Evolutionary conservation across 768 basidiomycete species (phyloP).

Genomic region (Leccinum variicolor): DNA sequence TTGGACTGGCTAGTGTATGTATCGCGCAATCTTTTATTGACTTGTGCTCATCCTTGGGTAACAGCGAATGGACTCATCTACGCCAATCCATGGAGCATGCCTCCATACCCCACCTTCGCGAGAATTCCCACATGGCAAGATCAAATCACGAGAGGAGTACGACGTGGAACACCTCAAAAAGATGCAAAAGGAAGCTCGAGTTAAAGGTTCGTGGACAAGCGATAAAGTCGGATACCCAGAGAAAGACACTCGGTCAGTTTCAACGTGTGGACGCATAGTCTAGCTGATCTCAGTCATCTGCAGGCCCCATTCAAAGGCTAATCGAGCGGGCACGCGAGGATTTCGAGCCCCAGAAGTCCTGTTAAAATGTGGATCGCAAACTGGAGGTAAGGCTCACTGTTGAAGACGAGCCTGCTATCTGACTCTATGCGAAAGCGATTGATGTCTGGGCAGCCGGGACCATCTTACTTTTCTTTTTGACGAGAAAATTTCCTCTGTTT

Average conservation of each 20-base stretch:
- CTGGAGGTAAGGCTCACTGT: constrained; percentile 61
- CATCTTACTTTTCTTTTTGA: constrained; percentile 90
- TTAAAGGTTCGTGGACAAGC: constrained; percentile 48
- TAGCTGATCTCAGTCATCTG: not conserved
- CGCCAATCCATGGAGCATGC: constrained; percentile 54
- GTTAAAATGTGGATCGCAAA: constrained; percentile 90
- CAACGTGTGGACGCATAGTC: not conserved
- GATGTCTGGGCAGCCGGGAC: constrained; percentile 96
- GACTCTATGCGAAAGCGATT: constrained; percentile 57
- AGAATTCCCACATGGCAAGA: constrained; percentile 67
- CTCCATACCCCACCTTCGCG: constrained; percentile 69
- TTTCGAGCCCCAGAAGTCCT: constrained; percentile 97
- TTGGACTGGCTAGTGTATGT: constrained; percentile 90
- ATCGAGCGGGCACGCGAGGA: constrained; percentile 94
- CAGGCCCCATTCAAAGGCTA: constrained; percentile 85
- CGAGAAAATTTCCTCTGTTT: constrained; percentile 90
- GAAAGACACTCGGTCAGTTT: constrained; percentile 64
- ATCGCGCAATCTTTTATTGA: not conserved
- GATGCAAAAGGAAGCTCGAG: constrained; percentile 58
- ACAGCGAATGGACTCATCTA: constrained; percentile 54
- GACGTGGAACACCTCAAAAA: constrained; percentile 49
- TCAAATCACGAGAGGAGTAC: constrained; percentile 42
- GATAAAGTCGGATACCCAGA: constrained; percentile 78
- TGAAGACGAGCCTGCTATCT: constrained; percentile 2
- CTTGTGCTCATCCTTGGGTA: constrained; percentile 5